phyloP scores from a whole-genome alignment of 2,329 filamentous ascomycete species.

The Bipolaris bicolor region DNA sequence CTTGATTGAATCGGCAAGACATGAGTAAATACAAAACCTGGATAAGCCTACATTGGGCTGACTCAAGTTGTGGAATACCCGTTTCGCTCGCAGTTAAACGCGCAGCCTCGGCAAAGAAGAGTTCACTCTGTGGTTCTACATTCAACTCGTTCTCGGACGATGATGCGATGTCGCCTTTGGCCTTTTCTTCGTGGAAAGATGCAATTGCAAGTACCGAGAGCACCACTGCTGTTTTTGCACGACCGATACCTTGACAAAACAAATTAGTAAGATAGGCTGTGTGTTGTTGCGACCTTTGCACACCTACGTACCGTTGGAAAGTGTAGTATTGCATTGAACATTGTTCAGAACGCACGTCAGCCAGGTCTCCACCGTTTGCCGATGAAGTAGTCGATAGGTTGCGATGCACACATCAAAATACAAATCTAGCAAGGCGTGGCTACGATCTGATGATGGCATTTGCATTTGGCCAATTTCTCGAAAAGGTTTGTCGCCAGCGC shows the following conservation, averaged over 20 bases:
- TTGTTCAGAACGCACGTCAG: conserved; percentile 26
- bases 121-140: conserved; percentile 41
- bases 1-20: conserved; percentile 64
- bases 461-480: conserved; percentile 41
- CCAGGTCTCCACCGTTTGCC: conserved; percentile 59
- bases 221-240: conserved; percentile 52
- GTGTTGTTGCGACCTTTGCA: background rate
- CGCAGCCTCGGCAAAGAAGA: conserved; percentile 50
- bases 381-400: conserved; percentile 63
- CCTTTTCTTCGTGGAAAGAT: conserved; percentile 55
- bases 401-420: conserved; percentile 67
- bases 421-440: conserved; percentile 52
- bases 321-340: conserved; percentile 27
- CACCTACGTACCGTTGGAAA: conserved; percentile 46
- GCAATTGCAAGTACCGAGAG: conserved; percentile 54
- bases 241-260: conserved; percentile 30
- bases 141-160: conserved; percentile 36
- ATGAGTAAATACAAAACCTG: conserved; percentile 64
- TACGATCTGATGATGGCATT: conserved; percentile 20
- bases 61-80: conserved; percentile 60
- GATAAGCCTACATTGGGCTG: conserved; percentile 61
- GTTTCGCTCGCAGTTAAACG: conserved; percentile 54
- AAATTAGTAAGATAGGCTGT: background rate
- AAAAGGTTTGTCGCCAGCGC: conserved; percentile 60
- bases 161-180: conserved; percentile 27